Percentiles rank a stretch among this genome's conserved stretches.
Evolutionary conservation across 345 rosid species (phyloP).

Genomic region (Melaleuca alternifolia): DNA sequence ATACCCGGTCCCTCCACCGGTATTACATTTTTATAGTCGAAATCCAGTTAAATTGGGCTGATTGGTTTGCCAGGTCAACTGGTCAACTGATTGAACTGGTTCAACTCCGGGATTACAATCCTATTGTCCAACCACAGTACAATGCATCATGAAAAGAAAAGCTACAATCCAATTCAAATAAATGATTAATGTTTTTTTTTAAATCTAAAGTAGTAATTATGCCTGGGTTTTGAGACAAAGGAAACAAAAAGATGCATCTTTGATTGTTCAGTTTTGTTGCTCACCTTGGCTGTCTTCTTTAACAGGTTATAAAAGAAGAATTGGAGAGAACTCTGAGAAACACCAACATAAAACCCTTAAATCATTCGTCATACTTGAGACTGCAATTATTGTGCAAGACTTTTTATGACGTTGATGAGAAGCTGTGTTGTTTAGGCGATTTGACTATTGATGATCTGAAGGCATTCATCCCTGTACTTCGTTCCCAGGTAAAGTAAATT

Average conservation of each 20-base stretch:
- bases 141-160: not conserved
- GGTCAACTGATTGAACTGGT: not conserved
- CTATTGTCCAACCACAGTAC: not conserved
- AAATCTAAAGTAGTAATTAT: not conserved
- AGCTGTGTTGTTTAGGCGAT: conserved; percentile 46
- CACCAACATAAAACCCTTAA: conserved; percentile 80
- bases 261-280: not conserved
- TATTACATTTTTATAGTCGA: not conserved
- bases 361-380: conserved; percentile 81
- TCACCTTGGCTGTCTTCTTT: not conserved
- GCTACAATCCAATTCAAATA: not conserved
- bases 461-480: conserved; percentile 66
- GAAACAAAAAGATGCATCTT: not conserved
- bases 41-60: not conserved
- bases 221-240: not conserved
- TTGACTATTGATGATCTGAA: conserved; percentile 64
- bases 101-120: not conserved
- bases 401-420: conserved; percentile 85
- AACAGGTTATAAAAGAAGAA: conserved; percentile 85
- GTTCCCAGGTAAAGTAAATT: conserved; percentile 60
- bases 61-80: not conserved
- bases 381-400: conserved; percentile 73
- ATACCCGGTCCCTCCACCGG: not conserved
- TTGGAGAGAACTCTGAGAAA: conserved; percentile 71
- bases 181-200: not conserved